These are phyloP conservation scores for Echinochloa phyllopogon DNA, from an alignment of 176 grass and related monocot species.

Conservation along the genomic window DNA sequence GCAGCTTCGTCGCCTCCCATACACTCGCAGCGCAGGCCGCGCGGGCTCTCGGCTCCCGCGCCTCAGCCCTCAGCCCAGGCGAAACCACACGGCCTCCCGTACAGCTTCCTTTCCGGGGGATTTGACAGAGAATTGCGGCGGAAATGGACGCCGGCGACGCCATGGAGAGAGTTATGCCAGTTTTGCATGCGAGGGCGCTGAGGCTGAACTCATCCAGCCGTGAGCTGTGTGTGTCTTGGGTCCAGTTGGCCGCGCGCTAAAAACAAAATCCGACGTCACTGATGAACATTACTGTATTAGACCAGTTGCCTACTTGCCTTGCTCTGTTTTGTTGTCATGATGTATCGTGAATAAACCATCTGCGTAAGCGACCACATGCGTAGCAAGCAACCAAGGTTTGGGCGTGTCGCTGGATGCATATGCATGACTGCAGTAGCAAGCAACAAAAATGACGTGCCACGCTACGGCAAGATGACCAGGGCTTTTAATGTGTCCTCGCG, in stretches of 20 bases:
- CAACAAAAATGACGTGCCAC: background rate
- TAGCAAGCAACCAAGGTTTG: background rate
- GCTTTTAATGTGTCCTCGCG: background rate
- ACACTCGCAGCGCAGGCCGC: too few relatives aligned
- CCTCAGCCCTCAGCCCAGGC: background rate
- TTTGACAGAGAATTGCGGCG: background rate
- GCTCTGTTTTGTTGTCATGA: too few relatives aligned
- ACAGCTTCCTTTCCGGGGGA: background rate
- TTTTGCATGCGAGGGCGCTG: too few relatives aligned
- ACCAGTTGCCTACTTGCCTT: too few relatives aligned
- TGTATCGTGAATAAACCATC: background rate
- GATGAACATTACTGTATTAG: background rate
- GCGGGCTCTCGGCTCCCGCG: background rate
- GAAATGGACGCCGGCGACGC: conserved; percentile 47
- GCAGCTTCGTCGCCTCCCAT: too few relatives aligned
- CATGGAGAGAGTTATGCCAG: conserved; percentile 42
- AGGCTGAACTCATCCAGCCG: too few relatives aligned
- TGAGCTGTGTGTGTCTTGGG: too few relatives aligned
- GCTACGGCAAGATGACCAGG: background rate
- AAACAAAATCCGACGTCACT: too few relatives aligned
- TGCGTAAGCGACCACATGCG: background rate
- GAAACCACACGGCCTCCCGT: background rate
- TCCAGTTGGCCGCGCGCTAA: too few relatives aligned
- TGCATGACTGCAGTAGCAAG: too few relatives aligned
- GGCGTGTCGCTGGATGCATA: background rate